Base-by-base conservation (phyloP, 1,284 basidiomycete genomes). In the Taiwanofungus camphoratus region DNA sequence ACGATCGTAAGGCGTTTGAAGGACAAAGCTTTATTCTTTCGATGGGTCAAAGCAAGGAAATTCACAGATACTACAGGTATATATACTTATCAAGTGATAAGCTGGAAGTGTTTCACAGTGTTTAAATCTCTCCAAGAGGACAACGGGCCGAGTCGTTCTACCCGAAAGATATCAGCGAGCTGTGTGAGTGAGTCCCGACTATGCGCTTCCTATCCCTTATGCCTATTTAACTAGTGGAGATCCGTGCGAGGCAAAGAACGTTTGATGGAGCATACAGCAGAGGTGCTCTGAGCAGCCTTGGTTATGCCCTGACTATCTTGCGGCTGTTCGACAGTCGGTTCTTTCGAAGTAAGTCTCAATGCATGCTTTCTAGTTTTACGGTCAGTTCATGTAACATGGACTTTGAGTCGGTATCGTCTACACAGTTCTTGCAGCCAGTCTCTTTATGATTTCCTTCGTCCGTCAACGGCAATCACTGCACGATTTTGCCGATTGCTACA, bases 231-330 rank as follows among this genome's bases (percentile, higher is more conserved):
- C 12, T 18, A 62, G 76, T 80, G 11, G 87, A 91, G 59, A 64
- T 90, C 18, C 74, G 88, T 16, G 87, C 87, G 1, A 73, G 85
- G 22, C 82, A 87, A 52, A 71, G 88, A 34, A 91, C 87, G 0
- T 90, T 89, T 55, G 74, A 88, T 46, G 87, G 88, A 16, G 88
- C 87, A 19, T 92, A 91, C 58, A 72, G 73, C 23, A 76, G 89
- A 21, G 86, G 81, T 1, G 87, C 87, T 0, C 69, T 92, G 7
- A 77, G 78, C 15, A 79, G 79, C 52, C 70, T 92, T 2, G 82
- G 86, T 1, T 90, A 87, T 56, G 74, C 86, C 4, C 62, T 89
- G 44, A 77, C 86, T 0, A 75, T 91, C 42, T 66, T 92, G 3
- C 79, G 85, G 39, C 73, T 92, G 13, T 92, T 92, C 53, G 83